Evolutionary conservation across 768 basidiomycete species (phyloP).

Genomic region (Phylloporus sp.): DNA sequence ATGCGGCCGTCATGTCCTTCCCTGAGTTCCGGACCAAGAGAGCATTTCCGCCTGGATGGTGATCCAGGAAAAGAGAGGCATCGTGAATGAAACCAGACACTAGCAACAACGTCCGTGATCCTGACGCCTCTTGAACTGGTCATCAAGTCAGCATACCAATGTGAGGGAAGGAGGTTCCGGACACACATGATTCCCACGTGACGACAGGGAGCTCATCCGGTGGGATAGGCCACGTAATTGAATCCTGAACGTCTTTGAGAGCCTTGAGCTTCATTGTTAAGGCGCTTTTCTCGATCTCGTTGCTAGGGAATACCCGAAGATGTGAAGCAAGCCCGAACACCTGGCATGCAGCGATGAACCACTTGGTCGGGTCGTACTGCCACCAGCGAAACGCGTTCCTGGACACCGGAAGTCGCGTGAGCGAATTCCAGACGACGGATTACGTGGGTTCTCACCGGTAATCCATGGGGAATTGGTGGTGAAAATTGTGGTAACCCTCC

Average conservation of each 20-base stretch:
- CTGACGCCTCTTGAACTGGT: slow-evolving; percentile 63
- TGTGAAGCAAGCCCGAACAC: slow-evolving; percentile 69
- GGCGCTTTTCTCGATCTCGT: slow-evolving; percentile 80
- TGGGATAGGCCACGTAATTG: slow-evolving; percentile 54
- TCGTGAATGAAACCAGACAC: slow-evolving; percentile 89
- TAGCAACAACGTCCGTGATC: slow-evolving; percentile 60
- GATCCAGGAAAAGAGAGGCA: slow-evolving; percentile 61
- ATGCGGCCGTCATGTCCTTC: slow-evolving; percentile 79
- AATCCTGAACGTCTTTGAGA: slow-evolving; percentile 59
- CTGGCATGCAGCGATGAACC: slow-evolving; percentile 72
- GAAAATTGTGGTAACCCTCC: slow-evolving; percentile 69
- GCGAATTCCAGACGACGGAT: neutral
- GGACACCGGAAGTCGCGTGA: slow-evolving; percentile 4
- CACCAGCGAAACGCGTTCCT: slow-evolving; percentile 75
- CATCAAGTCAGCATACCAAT: neutral
- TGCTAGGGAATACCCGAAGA: slow-evolving; percentile 79
- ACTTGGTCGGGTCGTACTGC: slow-evolving; percentile 65
- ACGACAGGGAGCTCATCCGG: slow-evolving; percentile 66
- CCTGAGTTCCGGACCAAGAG: slow-evolving; percentile 59
- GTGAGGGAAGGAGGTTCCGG: neutral
- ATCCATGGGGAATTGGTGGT: slow-evolving; percentile 85
- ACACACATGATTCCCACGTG: slow-evolving; percentile 76
- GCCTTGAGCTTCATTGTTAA: slow-evolving; percentile 80
- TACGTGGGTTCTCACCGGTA: slow-evolving; percentile 27
- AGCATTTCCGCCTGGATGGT: slow-evolving; percentile 73